A percentile compares a stretch with the other conserved stretches of the same genome.
Evolutionary conservation across 1,139 yeast genomes (phyloP).

Genomic region (Saccharomycopsis phalli): DNA sequence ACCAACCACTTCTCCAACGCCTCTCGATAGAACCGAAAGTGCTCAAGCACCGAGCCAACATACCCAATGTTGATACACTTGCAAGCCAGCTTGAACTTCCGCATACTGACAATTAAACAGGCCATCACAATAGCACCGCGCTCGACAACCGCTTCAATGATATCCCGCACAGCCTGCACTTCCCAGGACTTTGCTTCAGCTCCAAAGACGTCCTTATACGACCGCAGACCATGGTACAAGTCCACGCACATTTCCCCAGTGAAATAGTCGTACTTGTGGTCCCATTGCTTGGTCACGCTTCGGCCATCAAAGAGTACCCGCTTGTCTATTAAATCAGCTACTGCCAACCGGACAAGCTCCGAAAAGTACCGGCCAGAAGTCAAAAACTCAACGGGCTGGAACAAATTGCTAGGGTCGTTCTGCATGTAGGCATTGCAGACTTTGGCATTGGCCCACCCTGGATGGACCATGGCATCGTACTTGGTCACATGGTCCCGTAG

Average conservation of each 20-base stretch:
- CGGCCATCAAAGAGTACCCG: slow-evolving; percentile 29
- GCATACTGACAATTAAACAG: slow-evolving; percentile 18
- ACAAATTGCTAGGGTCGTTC: slow-evolving; percentile 26
- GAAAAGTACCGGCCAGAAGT: slow-evolving; percentile 51
- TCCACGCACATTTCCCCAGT: slow-evolving; percentile 23
- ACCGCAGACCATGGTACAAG: slow-evolving; percentile 13
- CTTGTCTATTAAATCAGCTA: slow-evolving; percentile 30
- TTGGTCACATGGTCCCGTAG: slow-evolving; percentile 24
- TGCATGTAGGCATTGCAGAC: slow-evolving; percentile 2
- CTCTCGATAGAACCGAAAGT: slow-evolving; percentile 23
- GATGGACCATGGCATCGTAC: slow-evolving; percentile 34
- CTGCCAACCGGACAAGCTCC: slow-evolving; percentile 39
- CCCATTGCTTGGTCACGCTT: not conserved
- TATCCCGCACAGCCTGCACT: slow-evolving; percentile 13
- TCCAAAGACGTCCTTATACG: slow-evolving; percentile 9
- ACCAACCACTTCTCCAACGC: slow-evolving; percentile 20
- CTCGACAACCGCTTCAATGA: slow-evolving; percentile 22
- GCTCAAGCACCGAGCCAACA: slow-evolving; percentile 26
- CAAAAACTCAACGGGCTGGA: slow-evolving; percentile 49
- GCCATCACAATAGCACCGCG: slow-evolving; percentile 26
- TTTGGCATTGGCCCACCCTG: slow-evolving; percentile 26
- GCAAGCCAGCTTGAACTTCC: not conserved
- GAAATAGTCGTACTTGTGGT: slow-evolving; percentile 19
- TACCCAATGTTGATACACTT: slow-evolving; percentile 20
- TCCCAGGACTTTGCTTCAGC: slow-evolving; percentile 17